A percentile compares a stretch with the other conserved stretches of the same genome.
These are phyloP conservation scores for Kazachstania viticola DNA, from an alignment of 805 yeast species.

Conservation along the genomic window DNA sequence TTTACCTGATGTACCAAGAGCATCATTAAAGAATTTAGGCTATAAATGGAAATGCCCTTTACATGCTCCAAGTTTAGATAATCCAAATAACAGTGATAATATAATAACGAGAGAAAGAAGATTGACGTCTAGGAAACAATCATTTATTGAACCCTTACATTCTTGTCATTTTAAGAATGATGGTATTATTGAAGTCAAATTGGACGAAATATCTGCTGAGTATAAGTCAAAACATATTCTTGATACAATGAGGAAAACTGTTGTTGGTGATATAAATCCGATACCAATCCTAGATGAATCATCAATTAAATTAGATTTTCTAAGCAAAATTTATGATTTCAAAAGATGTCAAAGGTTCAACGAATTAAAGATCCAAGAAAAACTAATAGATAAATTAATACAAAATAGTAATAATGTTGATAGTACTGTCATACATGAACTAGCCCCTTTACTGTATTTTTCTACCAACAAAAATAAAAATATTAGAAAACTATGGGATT, in stretches of 20 bases:
- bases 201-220: conserved; percentile 28
- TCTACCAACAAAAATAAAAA: conserved; percentile 20
- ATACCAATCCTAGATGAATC: conserved; percentile 16
- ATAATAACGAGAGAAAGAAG: conserved; percentile 28
- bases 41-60: conserved; percentile 87
- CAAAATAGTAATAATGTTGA: not conserved
- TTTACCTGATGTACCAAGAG: conserved; percentile 55
- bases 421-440: conserved; percentile 4
- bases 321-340: conserved; percentile 19
- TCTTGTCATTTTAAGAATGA: conserved; percentile 39
- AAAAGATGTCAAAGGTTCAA: conserved; percentile 32
- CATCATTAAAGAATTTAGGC: conserved; percentile 62
- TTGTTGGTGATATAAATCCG: conserved; percentile 8
- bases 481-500: conserved; percentile 29
- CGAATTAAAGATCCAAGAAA: conserved; percentile 24
- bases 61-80: conserved; percentile 34
- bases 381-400: conserved; percentile 23
- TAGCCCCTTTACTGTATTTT: conserved; percentile 27
- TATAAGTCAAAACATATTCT: conserved; percentile 15
- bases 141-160: conserved; percentile 42
- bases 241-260: conserved; percentile 7
- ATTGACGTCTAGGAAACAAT: conserved; percentile 39
- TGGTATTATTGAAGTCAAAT: conserved; percentile 46
- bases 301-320: conserved; percentile 19
- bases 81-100: too few species aligned